Evolutionary conservation across 495 filamentous ascomycete genomes (phyloP).

Genomic region (Thermochaetoides thermophila): DNA sequence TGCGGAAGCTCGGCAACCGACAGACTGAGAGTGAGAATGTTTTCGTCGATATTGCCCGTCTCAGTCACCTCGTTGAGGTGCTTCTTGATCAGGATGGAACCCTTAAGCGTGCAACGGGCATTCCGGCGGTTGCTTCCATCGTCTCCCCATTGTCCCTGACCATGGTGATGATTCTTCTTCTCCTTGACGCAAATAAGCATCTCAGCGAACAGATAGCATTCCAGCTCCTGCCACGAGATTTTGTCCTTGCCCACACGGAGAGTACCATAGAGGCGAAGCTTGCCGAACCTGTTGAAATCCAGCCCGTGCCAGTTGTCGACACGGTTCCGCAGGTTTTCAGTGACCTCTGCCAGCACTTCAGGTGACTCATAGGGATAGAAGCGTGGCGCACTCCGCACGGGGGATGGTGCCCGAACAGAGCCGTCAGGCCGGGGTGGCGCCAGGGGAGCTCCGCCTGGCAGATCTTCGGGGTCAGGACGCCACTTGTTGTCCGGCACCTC

Average conservation of each 20-base stretch:
- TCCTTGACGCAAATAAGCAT: constrained; percentile 99
- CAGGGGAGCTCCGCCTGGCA: constrained; percentile 49
- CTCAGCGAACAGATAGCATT: constrained; percentile 93
- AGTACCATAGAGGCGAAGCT: constrained; percentile 79
- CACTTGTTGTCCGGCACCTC: constrained; percentile 91
- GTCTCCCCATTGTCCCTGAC: constrained; percentile 45
- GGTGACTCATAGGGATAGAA: constrained; percentile 45
- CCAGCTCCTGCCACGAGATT: constrained; percentile 93
- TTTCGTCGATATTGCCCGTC: constrained; percentile 50
- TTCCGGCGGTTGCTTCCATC: constrained; percentile 46
- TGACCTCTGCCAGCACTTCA: constrained; percentile 69
- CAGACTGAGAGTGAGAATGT: constrained; percentile 76
- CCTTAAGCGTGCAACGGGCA: constrained; percentile 79
- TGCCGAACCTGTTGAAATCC: constrained; percentile 91
- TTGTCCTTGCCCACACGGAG: constrained; percentile 93
- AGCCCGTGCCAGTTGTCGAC: constrained; percentile 98
- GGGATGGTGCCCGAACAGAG: constrained; percentile 35
- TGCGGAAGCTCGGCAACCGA: constrained; percentile 91
- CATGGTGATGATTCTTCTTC: constrained; percentile 49
- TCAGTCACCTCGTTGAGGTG: constrained; percentile 83
- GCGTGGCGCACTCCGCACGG: constrained; percentile 33
- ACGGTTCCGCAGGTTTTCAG: constrained; percentile 66
- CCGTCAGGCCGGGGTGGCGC: constrained; percentile 24
- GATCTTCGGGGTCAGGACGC: constrained; percentile 71
- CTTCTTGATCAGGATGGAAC: constrained; percentile 96